Evolutionary conservation across 495 filamentous ascomycete genomes (phyloP), one percentile per base, ranked within the genome.

Genomic region (Talaromyces trachyspermus): DNA sequence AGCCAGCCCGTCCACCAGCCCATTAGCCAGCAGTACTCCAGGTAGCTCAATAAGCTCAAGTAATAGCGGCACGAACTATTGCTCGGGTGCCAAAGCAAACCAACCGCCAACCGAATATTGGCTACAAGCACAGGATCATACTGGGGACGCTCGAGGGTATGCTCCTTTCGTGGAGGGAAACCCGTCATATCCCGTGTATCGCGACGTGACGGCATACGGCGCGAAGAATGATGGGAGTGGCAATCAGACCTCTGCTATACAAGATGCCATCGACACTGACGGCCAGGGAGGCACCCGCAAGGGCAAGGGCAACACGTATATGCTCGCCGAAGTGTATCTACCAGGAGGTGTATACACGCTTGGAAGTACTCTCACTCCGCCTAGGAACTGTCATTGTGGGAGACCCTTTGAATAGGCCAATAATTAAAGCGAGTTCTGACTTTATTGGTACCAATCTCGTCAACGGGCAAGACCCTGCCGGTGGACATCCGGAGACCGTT

Each of bases 181-280:
- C 27, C 46, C 54, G 12, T 43, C 46, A 0, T 83, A 78, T 43
- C 64, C 74, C 2, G 73, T 82, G 0, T 81, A 77, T 48, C 68
- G 80, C 5, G 79, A 80, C 42, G 76, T 71, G 0, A 69, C 74
- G 40, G 60, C 71, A 27, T 83, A 77, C 54, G 66, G 64, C 1
- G 79, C 75, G 4, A 61, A 59, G 40, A 69, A 64, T 24, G 64
- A 75, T 19, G 74, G 75, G 3, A 62, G 42, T 0, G 60, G 62
- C 12, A 69, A 78, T 39, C 74, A 79, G 44, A 74, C 71, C 5
- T 48, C 58, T 9, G 59, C 44, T 3, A 15, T 72, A 0, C 68
- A 72, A 24, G 53, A 64, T 0, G 68, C 68, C 0, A 65, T 72
- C 29, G 58, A 69, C 44, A 54, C 62, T 19, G 60, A 64, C 22